Base-by-base conservation (phyloP, 148 eudicot species). In the Persicaria tinctoria region DNA sequence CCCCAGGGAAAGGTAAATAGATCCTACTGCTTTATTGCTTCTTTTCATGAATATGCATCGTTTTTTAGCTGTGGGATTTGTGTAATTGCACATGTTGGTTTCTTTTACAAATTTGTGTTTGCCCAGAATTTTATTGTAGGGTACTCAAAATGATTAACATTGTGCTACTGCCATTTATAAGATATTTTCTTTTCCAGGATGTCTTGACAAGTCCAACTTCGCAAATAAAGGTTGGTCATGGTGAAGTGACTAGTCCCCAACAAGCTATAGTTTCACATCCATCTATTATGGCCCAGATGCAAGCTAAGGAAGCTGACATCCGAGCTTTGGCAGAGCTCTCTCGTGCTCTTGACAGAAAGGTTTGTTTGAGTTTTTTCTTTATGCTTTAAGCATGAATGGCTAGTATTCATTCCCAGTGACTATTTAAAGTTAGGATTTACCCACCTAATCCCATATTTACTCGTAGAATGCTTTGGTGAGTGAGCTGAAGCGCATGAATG, bases 271-370 rank as follows among this genome's bases (percentile, higher is more conserved):
- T 77, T 82, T 84, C 89, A 76, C 90, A 88, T 78, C 86, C 89
- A 76, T 80, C 86, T 83, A 50, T 78, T 73, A 70, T 80, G 54
- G 79, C 93, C 76, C 97, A 87, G 77, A 76, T 87, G 68, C 98
- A 90, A 80, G 85, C 96, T 44, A 95, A 90, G 82, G 99, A 92
- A 78, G 97, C 97, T 80, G 99, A 95, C 75, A 84, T 92, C 73
- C 89, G 82, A 78, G 99, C 97, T 82, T 80, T 95, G 80, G 93
- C 96, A 76, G 93, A 90, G 82, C 86, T 95, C 60, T 83, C 87
- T 38, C 92, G 94, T 76, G 92, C 91, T 77, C 97, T 95, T 47
- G 97, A 91, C 76, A 91, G 89, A 84, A 93, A 91, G 98, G 97
- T 91, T 51, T 76, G 66, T 62, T 10, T 78, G 5, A 72, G 56